Base-by-base conservation (phyloP, 2,329 filamentous ascomycete species). In the Alternaria brassicae region DNA sequence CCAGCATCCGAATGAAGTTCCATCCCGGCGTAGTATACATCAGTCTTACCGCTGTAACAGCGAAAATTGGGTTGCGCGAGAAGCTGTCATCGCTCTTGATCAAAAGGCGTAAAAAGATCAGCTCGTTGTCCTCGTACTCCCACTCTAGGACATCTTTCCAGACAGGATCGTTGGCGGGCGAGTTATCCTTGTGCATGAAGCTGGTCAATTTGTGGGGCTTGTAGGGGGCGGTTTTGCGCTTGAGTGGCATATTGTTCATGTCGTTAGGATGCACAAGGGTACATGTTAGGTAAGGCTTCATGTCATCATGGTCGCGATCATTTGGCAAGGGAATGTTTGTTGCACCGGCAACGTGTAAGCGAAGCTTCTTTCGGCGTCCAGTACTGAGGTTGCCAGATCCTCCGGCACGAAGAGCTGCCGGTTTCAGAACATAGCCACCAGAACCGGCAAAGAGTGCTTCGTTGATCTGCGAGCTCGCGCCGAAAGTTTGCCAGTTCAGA, bases 401-500 rank as follows among this genome's bases (percentile, higher is more conserved):
- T 5, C 85, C 86, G 0, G 78, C 73, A 3, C 88, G 85, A 1
- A 91, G 79, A 1, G 84, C 81, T 0, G 82, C 81, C 0, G 88
- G 88, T 72, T 91, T 91, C 21, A 90, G 79, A 1, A 90, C 84
- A 67, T 86, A 90, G 7, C 88, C 88, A 27, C 86, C 85, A 0
- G 87, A 86, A 12, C 87, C 87, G 45, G 81, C 82, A 73, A 91
- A 90, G 0, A 91, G 79, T 0, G 88, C 88, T 68, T 89, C 87
- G 70, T 90, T 90, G 64, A 90, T 80, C 73, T 90, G 88, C 79
- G 88, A 88, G 68, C 83, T 83, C 6, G 84, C 83, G 32, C 86
- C 87, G 63, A 89, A 91, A 0, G 84, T 88, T 69, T 91, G 88
- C 85, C 88, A 88, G 76, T 91, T 91, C 52, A 91, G 80, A 3